Evolutionary conservation across 441 rosid genomes (phyloP).

Genomic region (Capsella rubella): DNA sequence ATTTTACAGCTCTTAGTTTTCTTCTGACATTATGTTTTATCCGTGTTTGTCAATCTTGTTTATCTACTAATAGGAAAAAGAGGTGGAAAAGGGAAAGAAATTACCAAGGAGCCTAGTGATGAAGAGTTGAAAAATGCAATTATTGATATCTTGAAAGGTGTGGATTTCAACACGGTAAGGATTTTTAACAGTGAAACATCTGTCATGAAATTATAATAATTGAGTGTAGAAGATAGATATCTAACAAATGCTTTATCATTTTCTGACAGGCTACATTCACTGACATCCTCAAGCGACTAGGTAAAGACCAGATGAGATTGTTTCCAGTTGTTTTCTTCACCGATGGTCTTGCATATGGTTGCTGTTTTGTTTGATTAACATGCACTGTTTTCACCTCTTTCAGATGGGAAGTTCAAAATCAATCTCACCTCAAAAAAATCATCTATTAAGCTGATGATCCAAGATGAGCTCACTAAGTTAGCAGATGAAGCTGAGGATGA

Average conservation of each 20-base stretch:
- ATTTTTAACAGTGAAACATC: constrained; percentile 33
- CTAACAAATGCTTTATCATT: constrained; percentile 22
- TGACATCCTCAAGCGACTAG: constrained; percentile 84
- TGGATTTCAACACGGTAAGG: constrained; percentile 93
- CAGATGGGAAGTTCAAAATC: constrained; percentile 61
- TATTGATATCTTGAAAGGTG: constrained; percentile 79
- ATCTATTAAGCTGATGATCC: constrained; percentile 80
- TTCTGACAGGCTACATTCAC: constrained; percentile 93
- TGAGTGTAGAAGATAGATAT: constrained; percentile 21
- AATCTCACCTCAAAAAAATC: constrained; percentile 74
- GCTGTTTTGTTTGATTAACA: constrained; percentile 8
- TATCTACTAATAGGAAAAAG: constrained; percentile 56
- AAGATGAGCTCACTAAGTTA: constrained; percentile 89
- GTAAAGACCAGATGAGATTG: constrained; percentile 59
- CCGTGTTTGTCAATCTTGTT: constrained; percentile 19
- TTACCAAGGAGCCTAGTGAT: constrained; percentile 63
- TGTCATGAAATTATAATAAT: constrained; percentile 19
- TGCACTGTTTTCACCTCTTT: constrained; percentile 33
- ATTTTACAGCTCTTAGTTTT: neutral
- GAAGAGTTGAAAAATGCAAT: constrained; percentile 74
- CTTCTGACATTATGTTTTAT: constrained; percentile 6
- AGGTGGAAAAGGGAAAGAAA: constrained; percentile 65
- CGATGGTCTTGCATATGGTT: constrained; percentile 19
- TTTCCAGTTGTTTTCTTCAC: constrained; percentile 14
- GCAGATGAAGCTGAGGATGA: constrained; percentile 85